Evolutionary conservation across 2,329 filamentous ascomycete species (phyloP).

Genomic region (Parastagonospora nodorum): DNA sequence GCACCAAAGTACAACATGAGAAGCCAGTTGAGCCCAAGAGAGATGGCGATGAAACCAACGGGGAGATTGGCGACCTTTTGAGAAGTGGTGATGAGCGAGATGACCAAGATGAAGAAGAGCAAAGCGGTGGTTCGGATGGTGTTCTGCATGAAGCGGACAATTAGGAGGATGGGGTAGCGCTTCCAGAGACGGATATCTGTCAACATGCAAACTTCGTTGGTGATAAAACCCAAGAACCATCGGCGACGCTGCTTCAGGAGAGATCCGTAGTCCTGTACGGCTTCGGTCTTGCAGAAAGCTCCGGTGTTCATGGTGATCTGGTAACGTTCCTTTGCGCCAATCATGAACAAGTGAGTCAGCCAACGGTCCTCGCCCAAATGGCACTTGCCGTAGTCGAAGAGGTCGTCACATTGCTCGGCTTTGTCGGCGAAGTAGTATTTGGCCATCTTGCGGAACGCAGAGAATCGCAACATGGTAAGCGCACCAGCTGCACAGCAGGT

Average conservation of each 20-base stretch:
- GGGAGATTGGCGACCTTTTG: conserved; percentile 79
- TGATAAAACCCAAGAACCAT: conserved; percentile 98
- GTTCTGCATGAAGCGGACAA: conserved; percentile 93
- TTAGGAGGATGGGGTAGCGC: conserved; percentile 82
- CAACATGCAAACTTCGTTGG: conserved; percentile 97
- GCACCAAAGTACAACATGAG: conserved; percentile 96
- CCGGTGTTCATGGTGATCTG: conserved; percentile 98
- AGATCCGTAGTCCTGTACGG: conserved; percentile 83
- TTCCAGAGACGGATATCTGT: conserved; percentile 92
- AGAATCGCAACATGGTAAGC: conserved; percentile 94
- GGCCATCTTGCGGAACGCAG: conserved; percentile 93
- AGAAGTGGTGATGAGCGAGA: conserved; percentile 83
- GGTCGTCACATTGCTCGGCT: conserved; percentile 89
- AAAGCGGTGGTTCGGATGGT: conserved; percentile 93
- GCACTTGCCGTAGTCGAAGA: conserved; percentile 96
- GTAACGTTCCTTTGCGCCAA: conserved; percentile 87
- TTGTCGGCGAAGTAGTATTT: conserved; percentile 99
- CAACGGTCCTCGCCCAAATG: conserved; percentile 95
- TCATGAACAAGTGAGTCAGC: conserved; percentile 99
- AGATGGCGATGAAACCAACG: conserved; percentile 91
- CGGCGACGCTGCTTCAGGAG: conserved; percentile 91
- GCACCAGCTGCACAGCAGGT: conserved; percentile 95
- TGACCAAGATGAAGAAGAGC: conserved; percentile 90
- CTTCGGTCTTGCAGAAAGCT: conserved; percentile 97
- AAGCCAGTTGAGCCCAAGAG: conserved; percentile 88